Evolutionary conservation across 306 rosid species (phyloP).

Genomic region (Pterocarpus santalinus): DNA sequence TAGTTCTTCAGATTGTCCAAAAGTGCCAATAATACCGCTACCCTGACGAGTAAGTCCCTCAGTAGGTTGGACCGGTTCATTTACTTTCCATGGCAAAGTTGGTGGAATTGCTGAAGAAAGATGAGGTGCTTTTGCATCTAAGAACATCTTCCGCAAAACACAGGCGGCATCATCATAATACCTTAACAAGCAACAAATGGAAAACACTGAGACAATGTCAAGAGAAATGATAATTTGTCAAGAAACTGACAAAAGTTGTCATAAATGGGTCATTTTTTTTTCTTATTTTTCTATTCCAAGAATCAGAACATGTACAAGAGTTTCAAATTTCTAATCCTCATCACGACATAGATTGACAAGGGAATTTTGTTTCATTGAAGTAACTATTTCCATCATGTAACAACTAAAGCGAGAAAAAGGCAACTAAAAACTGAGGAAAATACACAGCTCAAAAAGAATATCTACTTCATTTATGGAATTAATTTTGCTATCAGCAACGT

Average conservation of each 20-base stretch:
- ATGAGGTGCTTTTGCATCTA: conserved; percentile 98
- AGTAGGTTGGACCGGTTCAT: conserved; percentile 78
- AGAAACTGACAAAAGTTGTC: conserved; percentile 3
- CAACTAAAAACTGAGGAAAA: background rate
- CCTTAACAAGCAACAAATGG: conserved; percentile 55
- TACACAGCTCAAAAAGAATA: conserved; percentile 12
- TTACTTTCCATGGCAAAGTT: conserved; percentile 90
- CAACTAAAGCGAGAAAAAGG: background rate
- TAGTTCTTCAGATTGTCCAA: conserved; percentile 94
- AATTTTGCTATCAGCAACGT: too few species aligned
- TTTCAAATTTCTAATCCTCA: too few species aligned
- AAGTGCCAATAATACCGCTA: conserved; percentile 92
- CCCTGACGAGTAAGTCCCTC: conserved; percentile 99
- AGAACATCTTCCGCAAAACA: conserved; percentile 86
- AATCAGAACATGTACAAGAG: too few species aligned
- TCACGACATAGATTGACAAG: background rate
- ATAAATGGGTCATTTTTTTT: background rate
- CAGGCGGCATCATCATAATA: conserved; percentile 97
- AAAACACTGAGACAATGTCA: conserved; percentile 2
- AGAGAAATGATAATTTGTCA: background rate
- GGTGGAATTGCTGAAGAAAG: conserved; percentile 96
- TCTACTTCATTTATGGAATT: background rate
- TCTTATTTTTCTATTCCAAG: too few species aligned
- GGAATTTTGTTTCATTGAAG: conserved; percentile 3
- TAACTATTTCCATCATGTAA: background rate